Base-by-base conservation (phyloP, 169 alveolate species). In the Eimeria nieschulzi region DNA sequence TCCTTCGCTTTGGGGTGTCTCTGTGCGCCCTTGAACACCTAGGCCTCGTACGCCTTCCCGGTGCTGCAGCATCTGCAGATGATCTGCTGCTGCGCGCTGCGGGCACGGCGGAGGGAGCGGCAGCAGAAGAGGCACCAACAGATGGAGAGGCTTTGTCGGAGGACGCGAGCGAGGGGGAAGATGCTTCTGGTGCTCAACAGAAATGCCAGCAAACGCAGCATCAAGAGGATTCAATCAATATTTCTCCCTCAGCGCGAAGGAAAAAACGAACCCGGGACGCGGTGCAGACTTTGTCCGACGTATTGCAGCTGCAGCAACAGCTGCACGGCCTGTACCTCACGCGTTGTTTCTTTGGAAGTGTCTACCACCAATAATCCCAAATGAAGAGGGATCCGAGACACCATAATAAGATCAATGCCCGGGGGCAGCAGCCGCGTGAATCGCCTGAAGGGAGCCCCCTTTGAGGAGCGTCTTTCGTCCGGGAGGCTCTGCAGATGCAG, bases 291-390 rank as follows among this genome's bases (percentile, higher is more conserved):
- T 33, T 33, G 46, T 33, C 72, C 6, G 87, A 79, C 39, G 87
- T 71, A 26, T 39, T 79, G 21, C 87, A 79, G 87, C 73, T 79
- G 87, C 87, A 79, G 21, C 87, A 79, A 54, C 87, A 79, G 17
- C 87, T 79, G 87, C 73, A 79, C 10, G 87, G 87, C 7, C 87
- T 79, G 7, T 79, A 9, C 72, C 73, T 79, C 23, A 79, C 87
- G 72, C 87, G 87, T 6, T 79, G 87, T 71, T 55, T 79, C 72
- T 79, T 79, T 25, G 87, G 87, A 23, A 79, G 87, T 79, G 87
- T 79, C 15, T 79, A 56, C n/a, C 72, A 55, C 72, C 53, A 68
- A 9, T 68, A 79, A 33, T 33, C 12, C 87, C 9, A 5, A 23
- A 79, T 9, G 87, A 79, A n/a, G 72, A 55, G 56, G 73, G 55